Percentiles rank a stretch among this genome's conserved stretches.
Conservation (phyloP, 257 asterid species). For the Ilex aquifolium region DNA sequence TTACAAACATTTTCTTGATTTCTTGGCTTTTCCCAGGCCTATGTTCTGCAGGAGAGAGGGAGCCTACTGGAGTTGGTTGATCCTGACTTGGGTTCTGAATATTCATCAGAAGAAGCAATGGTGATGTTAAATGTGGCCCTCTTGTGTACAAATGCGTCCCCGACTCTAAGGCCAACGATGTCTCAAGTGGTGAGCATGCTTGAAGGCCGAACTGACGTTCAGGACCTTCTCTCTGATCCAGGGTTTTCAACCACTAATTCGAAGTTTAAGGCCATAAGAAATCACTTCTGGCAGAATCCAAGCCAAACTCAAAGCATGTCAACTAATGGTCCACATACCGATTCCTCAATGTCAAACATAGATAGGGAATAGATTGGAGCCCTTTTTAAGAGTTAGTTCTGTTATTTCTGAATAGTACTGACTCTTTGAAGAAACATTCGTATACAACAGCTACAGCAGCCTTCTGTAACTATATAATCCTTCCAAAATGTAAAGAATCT, state of each 20-base stretch:
- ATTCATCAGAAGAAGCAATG: constrained; percentile 62
- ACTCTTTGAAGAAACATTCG: too few species aligned
- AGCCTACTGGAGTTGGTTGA: constrained; percentile 70
- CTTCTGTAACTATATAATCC: too few species aligned
- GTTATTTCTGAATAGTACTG: constrained; percentile 2
- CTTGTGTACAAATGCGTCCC: constrained; percentile 75
- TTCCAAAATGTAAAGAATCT: too few species aligned
- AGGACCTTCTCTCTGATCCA: constrained; percentile 75
- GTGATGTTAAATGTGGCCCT: constrained; percentile 68
- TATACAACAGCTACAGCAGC: too few species aligned
- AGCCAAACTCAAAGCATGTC: constrained; percentile 51
- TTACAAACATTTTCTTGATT: background rate
- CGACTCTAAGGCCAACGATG: constrained; percentile 81
- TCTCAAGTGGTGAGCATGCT: constrained; percentile 93
- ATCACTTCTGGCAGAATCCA: constrained; percentile 80
- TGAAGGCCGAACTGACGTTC: constrained; percentile 73
- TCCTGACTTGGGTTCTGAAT: constrained; percentile 58
- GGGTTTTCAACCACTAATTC: constrained; percentile 52
- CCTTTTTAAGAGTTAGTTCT: constrained; percentile 20
- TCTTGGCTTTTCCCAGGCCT: constrained; percentile 46
- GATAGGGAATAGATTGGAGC: constrained; percentile 28
- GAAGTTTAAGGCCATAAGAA: constrained; percentile 55
- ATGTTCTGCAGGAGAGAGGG: constrained; percentile 76
- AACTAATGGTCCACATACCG: constrained; percentile 34
- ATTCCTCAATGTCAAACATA: constrained; percentile 41